Evolutionary conservation across 176 grass and related monocot species (phyloP), one percentile per base, ranked within the genome.

Genomic region (Aegilops umbellulata): DNA sequence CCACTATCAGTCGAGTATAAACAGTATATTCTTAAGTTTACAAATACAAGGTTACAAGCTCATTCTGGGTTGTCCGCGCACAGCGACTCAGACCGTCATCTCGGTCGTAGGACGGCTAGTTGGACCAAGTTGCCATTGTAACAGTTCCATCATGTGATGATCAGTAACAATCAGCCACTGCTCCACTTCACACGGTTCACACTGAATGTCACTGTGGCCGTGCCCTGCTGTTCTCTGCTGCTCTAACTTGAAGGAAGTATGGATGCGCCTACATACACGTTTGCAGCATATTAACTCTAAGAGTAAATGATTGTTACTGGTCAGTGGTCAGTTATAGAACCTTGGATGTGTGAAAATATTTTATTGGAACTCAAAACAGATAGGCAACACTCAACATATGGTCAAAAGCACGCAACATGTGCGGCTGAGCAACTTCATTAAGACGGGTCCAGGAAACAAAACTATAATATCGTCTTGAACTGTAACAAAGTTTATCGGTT

Each of bases 241-340:
- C 94, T 85, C 89, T 92, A n/a, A 99, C 97, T 86, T 90, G 97
- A 79, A 87, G 36, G 17, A 99, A 99, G 65, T 99, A 99, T 0
- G 94, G 87, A 76, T 99, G 97, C 69, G 88, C 94, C 97, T 96
- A 80, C 74, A 85, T 96, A 80, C 74, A 85, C 24, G 19, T 42
- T 26, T 49, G 2, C 29, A 60, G 9, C 34, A 80, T 27, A 57
- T 64, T 14, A 61, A 75, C 57, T 27, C 7, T 6, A 38, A 62
- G 38, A 36, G 24, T 38, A 24, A 1, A 62, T 42, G 41, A 80
- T 27, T 38, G 42, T 46, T 46, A 46, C 42, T 46, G 42, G 14
- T 46, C 42, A 46, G 42, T 14, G 42, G 42, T 14, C 12, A 46
- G 42, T 38, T 65, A 42, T 67, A 22, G 1, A 69, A 77, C 30